Conservation (phyloP, 441 rosid species). For the Adansonia rubrostipa region DNA sequence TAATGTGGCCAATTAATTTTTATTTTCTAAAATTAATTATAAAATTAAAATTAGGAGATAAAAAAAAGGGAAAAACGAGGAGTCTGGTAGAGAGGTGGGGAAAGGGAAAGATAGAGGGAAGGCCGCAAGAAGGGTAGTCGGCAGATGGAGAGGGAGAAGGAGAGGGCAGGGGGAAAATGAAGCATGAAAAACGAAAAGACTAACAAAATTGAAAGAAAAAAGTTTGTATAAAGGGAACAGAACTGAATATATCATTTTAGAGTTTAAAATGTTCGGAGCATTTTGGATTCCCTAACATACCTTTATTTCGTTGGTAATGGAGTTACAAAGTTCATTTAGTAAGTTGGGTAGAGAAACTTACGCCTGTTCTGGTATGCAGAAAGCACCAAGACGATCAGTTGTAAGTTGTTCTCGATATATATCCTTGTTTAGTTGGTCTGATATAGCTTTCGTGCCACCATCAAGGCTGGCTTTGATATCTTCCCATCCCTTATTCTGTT, state of each 20-base stretch:
- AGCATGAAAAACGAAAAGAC: background rate
- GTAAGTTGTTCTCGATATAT: constrained; percentile 52
- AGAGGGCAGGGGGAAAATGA: background rate
- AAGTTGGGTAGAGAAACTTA: constrained; percentile 54
- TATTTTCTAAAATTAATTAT: too few relatives aligned
- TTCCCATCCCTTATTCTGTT: constrained; percentile 71
- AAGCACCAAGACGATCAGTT: constrained; percentile 48
- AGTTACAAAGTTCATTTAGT: constrained; percentile 54
- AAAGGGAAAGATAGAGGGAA: too few relatives aligned
- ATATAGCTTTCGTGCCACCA: constrained; percentile 60
- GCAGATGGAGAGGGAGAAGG: too few relatives aligned
- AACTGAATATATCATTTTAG: background rate
- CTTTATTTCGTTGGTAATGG: constrained; percentile 60
- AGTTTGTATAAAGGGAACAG: background rate
- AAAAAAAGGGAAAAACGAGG: background rate
- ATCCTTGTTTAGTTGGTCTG: constrained; percentile 58
- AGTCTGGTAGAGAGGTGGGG: too few relatives aligned
- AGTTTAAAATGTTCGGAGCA: constrained; percentile 2
- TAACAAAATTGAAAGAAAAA: background rate
- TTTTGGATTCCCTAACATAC: constrained; percentile 38
- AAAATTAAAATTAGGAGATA: constrained; percentile 33
- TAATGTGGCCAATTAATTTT: too few relatives aligned
- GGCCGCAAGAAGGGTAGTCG: too few relatives aligned
- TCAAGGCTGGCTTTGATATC: constrained; percentile 58
- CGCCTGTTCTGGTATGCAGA: constrained; percentile 56